Evolutionary conservation across 106 monocot genomes (phyloP), one percentile per base, ranked within the genome.

Genomic region (Acorus calamus): DNA sequence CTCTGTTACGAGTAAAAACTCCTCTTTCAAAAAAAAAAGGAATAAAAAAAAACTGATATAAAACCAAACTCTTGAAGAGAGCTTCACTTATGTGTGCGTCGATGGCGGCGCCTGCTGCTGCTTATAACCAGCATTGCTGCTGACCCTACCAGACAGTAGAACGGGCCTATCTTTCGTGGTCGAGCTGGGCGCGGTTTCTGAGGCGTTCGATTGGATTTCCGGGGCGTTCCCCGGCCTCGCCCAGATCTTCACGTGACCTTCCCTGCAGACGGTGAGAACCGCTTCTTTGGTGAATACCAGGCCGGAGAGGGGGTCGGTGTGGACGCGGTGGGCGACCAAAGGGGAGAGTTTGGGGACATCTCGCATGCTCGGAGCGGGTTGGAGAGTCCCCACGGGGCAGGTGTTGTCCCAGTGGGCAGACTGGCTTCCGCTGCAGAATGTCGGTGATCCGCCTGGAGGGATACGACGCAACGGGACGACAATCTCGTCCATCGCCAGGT

Each of bases 301-400:
- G 44, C 86, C 86, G 2, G 93, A 86, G 4, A 93, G 86, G 11
- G 93, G 93, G 49, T 93, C 89, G 2, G 81, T 63, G 60, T 89
- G 89, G 7, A 74, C 86, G 13, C 93, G 85, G 59, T 93, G 93
- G n/a, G 93, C 86, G 44, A 89, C 78, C 7, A 86, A 68, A 50
- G 93, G 93, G 7, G 93, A 89, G 10, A 93, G 80, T 60, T 89
- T 93, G 3, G 93, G 93, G n/a, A 93, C 89, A 52, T 93, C 80
- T 60, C 86, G 69, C 83, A 81, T 83, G 78, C 86, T 93, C 61
- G 93, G 93, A 45, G 93, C 68, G 13, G 93, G 89, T 63, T 86
- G 88, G 59, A 93, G 88, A 14, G 81, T 86, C 49, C 83, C 93
- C 10, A 62, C 44, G 7, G 80, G 83, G 57, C 57, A 61, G 6